Evolutionary conservation across 441 rosid species (phyloP), one percentile per base, ranked within the genome.

Genomic region (Croton laevigatus): DNA sequence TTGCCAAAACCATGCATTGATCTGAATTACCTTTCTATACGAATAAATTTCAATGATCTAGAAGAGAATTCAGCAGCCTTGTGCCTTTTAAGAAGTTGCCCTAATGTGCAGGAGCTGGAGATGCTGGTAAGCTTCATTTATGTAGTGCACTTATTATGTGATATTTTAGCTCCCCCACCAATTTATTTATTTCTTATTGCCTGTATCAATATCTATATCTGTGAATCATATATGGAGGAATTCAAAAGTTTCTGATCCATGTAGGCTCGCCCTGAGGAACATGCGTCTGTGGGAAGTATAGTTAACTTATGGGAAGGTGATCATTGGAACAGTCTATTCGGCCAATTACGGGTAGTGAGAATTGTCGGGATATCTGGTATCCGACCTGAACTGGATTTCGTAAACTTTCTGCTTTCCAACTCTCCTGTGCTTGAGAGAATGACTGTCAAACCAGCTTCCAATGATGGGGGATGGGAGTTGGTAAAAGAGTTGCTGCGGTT

Each of bases 51-150:
- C 79, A 83, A 83, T 63, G 95, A 89, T 68, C 19, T 78, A 57
- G 85, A 84, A 45, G 90, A 89, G 84, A 84, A 68, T 76, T 68
- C 71, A 17, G 90, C 92, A 76, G 88, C 89, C 61, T 65, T 81
- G 17, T 87, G 92, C 78, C 81, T 89, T 68, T 72, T 86, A 63
- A 84, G 84, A 79, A 87, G 95, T 76, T 77, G 82, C 66, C 95
- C 92, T 3, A 86, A 83, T 66, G 75, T 89, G 52, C 89, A 82
- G 71, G 95, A 89, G 75, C 78, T 89, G 48, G 94, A 87, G 80
- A 83, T 86, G 77, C 72, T 84, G 86, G 90, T 89, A 69, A 71
- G 84, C 67, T 61, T 48, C 32, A 54, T 71, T 53, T 16, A 40
- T 40, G 17, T 60, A 52, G 57, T 27, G 32, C 2, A 27, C 32